Evolutionary conservation across 106 monocot genomes (phyloP), one percentile per base, ranked within the genome.

Genomic region (Alisma plantagoaquatica): DNA sequence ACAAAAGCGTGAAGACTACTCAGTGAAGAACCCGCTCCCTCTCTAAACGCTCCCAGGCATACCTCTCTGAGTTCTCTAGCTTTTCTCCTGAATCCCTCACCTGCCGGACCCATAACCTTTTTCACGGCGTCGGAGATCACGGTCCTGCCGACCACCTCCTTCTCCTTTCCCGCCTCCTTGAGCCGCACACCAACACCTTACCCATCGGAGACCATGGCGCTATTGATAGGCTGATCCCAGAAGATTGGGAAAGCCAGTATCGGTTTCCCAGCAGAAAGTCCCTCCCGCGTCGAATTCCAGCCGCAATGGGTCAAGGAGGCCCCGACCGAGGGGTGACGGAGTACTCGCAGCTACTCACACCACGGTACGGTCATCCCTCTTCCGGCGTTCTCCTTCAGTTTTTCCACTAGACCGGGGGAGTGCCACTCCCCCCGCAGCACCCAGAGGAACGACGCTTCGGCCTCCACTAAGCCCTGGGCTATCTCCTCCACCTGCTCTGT

Each of bases 231-330:
- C 54, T 90, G 83, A 57, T 90, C 89, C 68, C 50, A 70, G 10
- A 62, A 12, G 18, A 79, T 10, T 1, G 89, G 83, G 19, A 64
- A 83, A 0, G 77, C 49, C 3, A 90, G 41, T 73, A 84, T 70
- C 1, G 83, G 79, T 23, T 71, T 73, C 1, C 89, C 89, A 0
- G 70, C 31, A 22, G 29, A 59, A 9, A 74, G 22, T 1, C 41
- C 70, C 42, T 90, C 89, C 51, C 76, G 9, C 1, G 62, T 65
- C 8, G 88, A 83, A 29, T 89, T 89, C 88, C 83, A 89, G 3
- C 88, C 88, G 27, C 88, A 79, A 22, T 83, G 88, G 2, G 83
- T 79, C 62, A 83, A 31, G 64, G 83, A 89, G 0, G 68, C 88
- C 9, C 83, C 83, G 0, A 83, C 71, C 0, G 79, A 59, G 24